Conservation (phyloP, 352 stramenopile genomes). For the Pythium sukuiense region DNA sequence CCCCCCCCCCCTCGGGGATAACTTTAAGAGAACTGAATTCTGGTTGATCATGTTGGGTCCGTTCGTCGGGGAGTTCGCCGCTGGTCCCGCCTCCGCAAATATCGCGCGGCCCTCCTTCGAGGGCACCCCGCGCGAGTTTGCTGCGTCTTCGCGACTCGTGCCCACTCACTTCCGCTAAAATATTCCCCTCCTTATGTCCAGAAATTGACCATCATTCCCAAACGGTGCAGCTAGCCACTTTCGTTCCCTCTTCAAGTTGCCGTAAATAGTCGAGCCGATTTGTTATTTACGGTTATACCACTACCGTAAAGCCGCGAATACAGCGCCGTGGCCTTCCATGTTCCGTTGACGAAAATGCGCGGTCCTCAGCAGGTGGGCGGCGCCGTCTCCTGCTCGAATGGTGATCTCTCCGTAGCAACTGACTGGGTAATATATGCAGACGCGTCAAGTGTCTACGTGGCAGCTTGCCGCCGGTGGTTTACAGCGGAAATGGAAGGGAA, state of each 20-base stretch:
- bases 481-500: constrained; percentile 77
- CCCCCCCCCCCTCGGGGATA: too few relatives aligned
- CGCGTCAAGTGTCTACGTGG: constrained; percentile 64
- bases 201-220: too few relatives aligned
- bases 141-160: too few relatives aligned
- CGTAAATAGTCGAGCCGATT: not conserved
- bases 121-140: too few relatives aligned
- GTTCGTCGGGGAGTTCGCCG: too few relatives aligned
- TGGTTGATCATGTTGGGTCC: too few relatives aligned
- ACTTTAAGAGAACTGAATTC: too few relatives aligned
- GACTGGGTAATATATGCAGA: constrained; percentile 12
- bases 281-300: not conserved
- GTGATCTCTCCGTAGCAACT: not conserved
- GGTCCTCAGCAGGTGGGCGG: constrained; percentile 9
- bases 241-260: not conserved
- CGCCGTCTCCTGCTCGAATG: not conserved
- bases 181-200: too few relatives aligned
- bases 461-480: constrained; percentile 68
- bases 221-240: too few relatives aligned
- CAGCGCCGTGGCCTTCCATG: not conserved
- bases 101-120: too few relatives aligned
- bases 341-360: constrained; percentile 3
- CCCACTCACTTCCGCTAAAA: too few relatives aligned
- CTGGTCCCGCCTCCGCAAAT: too few relatives aligned
- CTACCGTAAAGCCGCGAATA: not conserved